phyloP scores from a whole-genome alignment of 2,329 filamentous ascomycete species.

The Berkeleyomyces rouxiae region DNA sequence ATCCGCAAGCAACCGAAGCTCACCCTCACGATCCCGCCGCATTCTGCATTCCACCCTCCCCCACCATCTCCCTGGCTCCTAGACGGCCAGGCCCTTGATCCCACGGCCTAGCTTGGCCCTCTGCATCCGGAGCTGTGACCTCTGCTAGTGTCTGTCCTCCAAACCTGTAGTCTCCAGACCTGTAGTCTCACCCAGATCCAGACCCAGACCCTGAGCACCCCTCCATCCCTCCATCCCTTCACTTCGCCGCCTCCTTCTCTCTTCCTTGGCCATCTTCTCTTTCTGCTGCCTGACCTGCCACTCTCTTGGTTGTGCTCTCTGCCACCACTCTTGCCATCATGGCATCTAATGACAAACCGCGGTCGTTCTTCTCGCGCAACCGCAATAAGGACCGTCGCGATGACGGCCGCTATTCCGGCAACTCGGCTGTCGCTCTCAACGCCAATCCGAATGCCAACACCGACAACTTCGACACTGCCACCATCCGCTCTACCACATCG shows the following conservation, averaged over 20 bases:
- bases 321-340: conserved; percentile 59
- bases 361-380: conserved; percentile 80
- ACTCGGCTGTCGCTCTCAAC: conserved; percentile 42
- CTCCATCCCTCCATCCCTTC: not conserved
- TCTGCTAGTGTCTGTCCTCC: not conserved
- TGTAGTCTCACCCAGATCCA: not conserved
- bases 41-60: not conserved
- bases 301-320: conserved; percentile 34
- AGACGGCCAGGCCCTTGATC: no score
- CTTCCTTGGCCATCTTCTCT: no score
- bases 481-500: conserved; percentile 12
- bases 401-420: conserved; percentile 40
- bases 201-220: not conserved
- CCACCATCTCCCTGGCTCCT: not conserved
- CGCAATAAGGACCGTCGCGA: conserved; percentile 52
- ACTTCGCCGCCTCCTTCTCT: not conserved
- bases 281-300: not conserved
- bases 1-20: not conserved
- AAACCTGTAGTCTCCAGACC: no score
- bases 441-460: conserved; percentile 51
- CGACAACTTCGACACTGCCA: conserved; percentile 11
- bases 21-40: not conserved
- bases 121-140: no score
- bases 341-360: conserved; percentile 50
- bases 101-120: not conserved